Conservation (phyloP, 768 basidiomycete species). For the Mrakia frigida region DNA sequence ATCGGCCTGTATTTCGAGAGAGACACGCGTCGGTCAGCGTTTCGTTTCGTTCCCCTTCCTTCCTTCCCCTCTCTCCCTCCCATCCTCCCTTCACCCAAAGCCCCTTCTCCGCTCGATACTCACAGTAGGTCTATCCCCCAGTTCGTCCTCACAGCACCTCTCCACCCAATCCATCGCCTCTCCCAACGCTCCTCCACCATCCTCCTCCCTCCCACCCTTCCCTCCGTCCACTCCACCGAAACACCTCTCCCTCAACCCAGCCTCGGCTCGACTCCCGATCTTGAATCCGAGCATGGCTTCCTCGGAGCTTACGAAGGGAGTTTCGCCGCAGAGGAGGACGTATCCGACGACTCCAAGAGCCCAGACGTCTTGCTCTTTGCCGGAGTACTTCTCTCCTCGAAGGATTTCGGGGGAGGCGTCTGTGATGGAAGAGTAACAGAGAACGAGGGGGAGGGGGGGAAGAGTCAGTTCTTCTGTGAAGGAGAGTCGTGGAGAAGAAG, state of each 20-base stretch:
- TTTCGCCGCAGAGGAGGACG: slow-evolving; percentile 63
- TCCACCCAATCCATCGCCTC: slow-evolving; percentile 80
- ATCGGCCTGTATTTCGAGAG: slow-evolving; percentile 49
- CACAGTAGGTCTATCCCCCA: slow-evolving; percentile 68
- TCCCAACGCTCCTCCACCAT: slow-evolving; percentile 75
- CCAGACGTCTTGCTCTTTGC: slow-evolving; percentile 98
- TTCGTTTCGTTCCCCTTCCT: not conserved
- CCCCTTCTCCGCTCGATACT: not conserved
- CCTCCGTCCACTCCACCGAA: slow-evolving; percentile 49
- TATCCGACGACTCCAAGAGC: slow-evolving; percentile 95
- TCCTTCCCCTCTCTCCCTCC: not conserved
- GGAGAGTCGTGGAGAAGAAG: too few species aligned
- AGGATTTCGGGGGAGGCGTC: slow-evolving; percentile 97
- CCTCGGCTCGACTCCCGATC: slow-evolving; percentile 34
- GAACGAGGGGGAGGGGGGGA: not conserved
- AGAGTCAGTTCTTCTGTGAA: not conserved
- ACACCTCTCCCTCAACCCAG: slow-evolving; percentile 38
- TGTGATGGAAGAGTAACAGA: not conserved
- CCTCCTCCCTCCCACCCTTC: slow-evolving; percentile 64
- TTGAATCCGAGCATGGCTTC: slow-evolving; percentile 34
- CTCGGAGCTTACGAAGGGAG: slow-evolving; percentile 40
- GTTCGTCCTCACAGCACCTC: slow-evolving; percentile 76
- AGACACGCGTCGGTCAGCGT: not conserved
- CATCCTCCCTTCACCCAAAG: too few species aligned
- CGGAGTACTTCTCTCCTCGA: slow-evolving; percentile 86